Evolutionary conservation across 352 stramenopile species (phyloP), one percentile per base, ranked within the genome.

Genomic region (Phytophthora colocasiae): DNA sequence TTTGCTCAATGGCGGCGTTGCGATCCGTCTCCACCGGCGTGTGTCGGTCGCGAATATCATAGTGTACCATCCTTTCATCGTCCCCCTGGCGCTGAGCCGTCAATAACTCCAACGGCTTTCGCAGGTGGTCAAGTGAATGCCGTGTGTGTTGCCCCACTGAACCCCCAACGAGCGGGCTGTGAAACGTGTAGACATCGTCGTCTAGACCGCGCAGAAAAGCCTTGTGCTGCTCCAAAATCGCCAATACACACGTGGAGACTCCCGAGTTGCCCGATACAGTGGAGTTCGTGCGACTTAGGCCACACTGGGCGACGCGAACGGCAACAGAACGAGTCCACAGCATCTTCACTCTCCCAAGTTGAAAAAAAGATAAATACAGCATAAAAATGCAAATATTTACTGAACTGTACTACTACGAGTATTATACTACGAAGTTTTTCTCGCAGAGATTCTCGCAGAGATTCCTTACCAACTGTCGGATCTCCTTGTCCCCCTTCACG

Each of bases 71-170:
- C 1, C 59, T 63, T 0, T 60, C 61, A 14, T 31, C 22, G 56
- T 65, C 48, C 14, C 19, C 46, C 6, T 57, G 29, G 22, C 62
- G 49, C 3, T 48, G 27, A 4, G 45, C 32, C 0, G 47, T 14
- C 19, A 81, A 56, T 5, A 73, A 62, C 55, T 91, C 84, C 1
- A 95, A 32, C 0, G 86, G 85, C 49, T 92, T 93, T 19, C 81
- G 74, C 32, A 96, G 43, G 53, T 96, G 88, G 60, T 96, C 86
- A 2, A 96, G 75, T 27, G 86, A 85, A 63, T 96, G 88, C 34
- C 88, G 86, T 29, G 84, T 87, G 69, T 96, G 88, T 56, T 90
- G 81, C 0, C 84, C 88, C 6, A 93, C 67, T 6, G 81, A 84
- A 11, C 68, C 83, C 44, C 87, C 69, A 38, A 93, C 17, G 9